A percentile compares a stretch with the other conserved stretches of the same genome.
These are phyloP conservation scores for Phellinidium pouzarii DNA, from an alignment of 1,284 basidiomycete genomes.

Conservation along the genomic window DNA sequence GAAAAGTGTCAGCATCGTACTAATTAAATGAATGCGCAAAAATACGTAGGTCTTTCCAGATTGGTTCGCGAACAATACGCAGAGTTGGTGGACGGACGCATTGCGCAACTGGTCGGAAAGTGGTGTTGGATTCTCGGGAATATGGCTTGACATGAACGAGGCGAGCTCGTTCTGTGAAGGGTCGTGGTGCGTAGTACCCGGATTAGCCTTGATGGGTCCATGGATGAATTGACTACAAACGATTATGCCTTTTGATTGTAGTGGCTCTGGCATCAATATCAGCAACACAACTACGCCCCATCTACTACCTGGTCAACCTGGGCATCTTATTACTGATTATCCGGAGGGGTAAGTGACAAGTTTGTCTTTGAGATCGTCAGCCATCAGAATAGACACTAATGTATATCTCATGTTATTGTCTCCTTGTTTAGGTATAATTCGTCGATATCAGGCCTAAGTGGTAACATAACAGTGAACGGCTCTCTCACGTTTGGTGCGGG, in stretches of 20 bases:
- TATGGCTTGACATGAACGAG: conserved; percentile 79
- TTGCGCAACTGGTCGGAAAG: conserved; percentile 49
- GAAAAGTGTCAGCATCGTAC: background rate
- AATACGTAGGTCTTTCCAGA: conserved; percentile 48
- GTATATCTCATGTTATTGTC: background rate
- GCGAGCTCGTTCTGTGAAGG: conserved; percentile 56
- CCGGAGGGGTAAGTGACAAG: conserved; percentile 62
- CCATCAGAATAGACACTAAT: too few species aligned
- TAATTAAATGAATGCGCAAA: background rate
- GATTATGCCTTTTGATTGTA: too few species aligned
- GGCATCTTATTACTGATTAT: conserved; percentile 36
- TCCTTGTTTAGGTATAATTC: conserved; percentile 50
- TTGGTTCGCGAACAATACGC: conserved; percentile 58
- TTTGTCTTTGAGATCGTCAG: background rate
- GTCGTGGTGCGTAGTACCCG: conserved; percentile 52
- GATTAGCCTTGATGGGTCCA: too few species aligned
- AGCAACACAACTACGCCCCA: conserved; percentile 21
- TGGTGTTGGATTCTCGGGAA: conserved; percentile 57
- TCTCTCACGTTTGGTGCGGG: conserved; percentile 42
- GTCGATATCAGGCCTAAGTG: conserved; percentile 56
- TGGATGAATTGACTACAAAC: too few species aligned
- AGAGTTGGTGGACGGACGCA: conserved; percentile 52
- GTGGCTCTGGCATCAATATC: conserved; percentile 20
- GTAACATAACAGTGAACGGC: conserved; percentile 70
- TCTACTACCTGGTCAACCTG: conserved; percentile 21